Conservation (phyloP, 2,329 filamentous ascomycete species). For the Didymosphaeria variabile region DNA sequence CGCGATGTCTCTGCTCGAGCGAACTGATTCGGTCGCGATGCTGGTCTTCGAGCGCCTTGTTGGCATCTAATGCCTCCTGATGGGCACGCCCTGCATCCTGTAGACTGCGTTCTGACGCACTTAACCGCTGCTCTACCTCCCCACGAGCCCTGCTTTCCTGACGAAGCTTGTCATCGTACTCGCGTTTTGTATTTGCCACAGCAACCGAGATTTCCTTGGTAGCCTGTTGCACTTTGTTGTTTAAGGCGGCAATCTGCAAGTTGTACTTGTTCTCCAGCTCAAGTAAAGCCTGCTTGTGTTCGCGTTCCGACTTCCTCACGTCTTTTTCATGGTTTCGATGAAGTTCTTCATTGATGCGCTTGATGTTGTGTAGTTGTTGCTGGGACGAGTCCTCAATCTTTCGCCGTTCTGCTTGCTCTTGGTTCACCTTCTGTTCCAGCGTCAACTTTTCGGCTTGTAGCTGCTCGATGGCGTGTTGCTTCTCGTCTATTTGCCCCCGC, state of each 20-base stretch:
- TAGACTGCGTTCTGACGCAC: constrained; percentile 34
- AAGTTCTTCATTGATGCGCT: constrained; percentile 73
- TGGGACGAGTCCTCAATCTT: constrained; percentile 64
- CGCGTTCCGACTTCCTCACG: constrained; percentile 59
- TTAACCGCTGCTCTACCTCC: constrained; percentile 40
- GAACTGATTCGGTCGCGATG: constrained; percentile 35
- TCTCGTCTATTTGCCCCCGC: constrained; percentile 78
- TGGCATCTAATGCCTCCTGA: constrained; percentile 37
- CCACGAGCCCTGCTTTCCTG: constrained; percentile 32
- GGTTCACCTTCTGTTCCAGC: constrained; percentile 68
- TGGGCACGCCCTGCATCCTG: constrained; percentile 40
- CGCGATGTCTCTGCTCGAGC: constrained; percentile 38
- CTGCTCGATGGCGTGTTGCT: constrained; percentile 67
- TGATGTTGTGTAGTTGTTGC: constrained; percentile 62
- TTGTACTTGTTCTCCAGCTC: constrained; percentile 60
- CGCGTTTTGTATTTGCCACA: constrained; percentile 41
- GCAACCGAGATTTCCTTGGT: constrained; percentile 39
- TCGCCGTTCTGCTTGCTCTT: constrained; percentile 77
- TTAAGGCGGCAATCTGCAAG: constrained; percentile 49
- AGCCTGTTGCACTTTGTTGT: constrained; percentile 46
- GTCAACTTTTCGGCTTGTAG: constrained; percentile 65
- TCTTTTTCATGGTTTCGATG: constrained; percentile 76
- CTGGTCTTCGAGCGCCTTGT: constrained; percentile 37
- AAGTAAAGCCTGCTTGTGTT: constrained; percentile 42
- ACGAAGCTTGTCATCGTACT: constrained; percentile 45